phyloP scores from a whole-genome alignment of 2,329 filamentous ascomycete species.

The Trichoderma semiorbis region DNA sequence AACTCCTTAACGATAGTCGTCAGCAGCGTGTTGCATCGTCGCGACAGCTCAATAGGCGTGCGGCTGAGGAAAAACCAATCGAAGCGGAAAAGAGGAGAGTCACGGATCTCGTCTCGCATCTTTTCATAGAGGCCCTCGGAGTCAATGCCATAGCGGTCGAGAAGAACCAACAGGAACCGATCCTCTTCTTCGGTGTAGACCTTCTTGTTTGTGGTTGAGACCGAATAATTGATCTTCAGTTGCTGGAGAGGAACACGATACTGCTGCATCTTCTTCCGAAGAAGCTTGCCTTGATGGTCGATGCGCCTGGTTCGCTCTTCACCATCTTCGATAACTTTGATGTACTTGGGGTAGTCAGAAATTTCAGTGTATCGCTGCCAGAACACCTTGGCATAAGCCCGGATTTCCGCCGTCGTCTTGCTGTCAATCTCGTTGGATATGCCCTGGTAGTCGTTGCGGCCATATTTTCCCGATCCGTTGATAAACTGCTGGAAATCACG shows the following conservation, averaged over 20 bases:
- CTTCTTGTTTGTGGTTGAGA: slow-evolving; percentile 99
- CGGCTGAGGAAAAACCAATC: slow-evolving; percentile 99
- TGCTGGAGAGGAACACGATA: slow-evolving; percentile 98
- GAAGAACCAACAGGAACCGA: slow-evolving; percentile 86
- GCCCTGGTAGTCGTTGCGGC: slow-evolving; percentile 76
- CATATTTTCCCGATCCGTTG: slow-evolving; percentile 90
- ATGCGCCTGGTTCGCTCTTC: slow-evolving; percentile 87
- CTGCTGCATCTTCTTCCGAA: slow-evolving; percentile 91
- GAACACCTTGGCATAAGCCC: slow-evolving; percentile 89
- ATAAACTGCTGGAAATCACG: slow-evolving; percentile 98
- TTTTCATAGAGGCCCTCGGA: slow-evolving; percentile 85
- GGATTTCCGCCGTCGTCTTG: slow-evolving; percentile 81
- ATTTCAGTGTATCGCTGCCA: slow-evolving; percentile 95
- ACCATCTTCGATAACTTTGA: slow-evolving; percentile 85
- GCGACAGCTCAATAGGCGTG: slow-evolving; percentile 86
- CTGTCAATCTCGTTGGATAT: slow-evolving; percentile 90
- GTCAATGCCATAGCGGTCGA: slow-evolving; percentile 90
- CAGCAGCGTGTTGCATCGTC: slow-evolving; percentile 88
- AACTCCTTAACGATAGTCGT: slow-evolving; percentile 95
- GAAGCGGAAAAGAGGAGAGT: slow-evolving; percentile 92
- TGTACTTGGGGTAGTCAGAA: slow-evolving; percentile 80
- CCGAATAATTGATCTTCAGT: slow-evolving; percentile 97
- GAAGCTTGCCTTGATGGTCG: slow-evolving; percentile 87
- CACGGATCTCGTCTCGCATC: slow-evolving; percentile 95
- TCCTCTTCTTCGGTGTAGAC: slow-evolving; percentile 99